Base-by-base conservation (phyloP, 371 early-diverging fungal genomes). In the Mucor irregularis region DNA sequence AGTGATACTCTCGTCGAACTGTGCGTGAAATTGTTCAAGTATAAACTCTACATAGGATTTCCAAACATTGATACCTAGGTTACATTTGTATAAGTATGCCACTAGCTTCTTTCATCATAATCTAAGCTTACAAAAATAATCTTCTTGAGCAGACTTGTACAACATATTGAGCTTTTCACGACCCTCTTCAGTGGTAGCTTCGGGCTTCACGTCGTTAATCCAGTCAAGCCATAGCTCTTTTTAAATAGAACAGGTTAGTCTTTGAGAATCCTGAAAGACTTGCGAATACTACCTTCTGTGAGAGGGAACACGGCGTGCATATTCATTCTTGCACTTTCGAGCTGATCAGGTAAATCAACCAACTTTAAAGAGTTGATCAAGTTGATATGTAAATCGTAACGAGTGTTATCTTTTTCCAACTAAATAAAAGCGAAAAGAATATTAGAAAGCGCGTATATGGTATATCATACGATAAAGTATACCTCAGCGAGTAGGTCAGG, bases 141-240 rank as follows among this genome's bases (percentile, higher is more conserved):
- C 88, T 29, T 72, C 49, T 3, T 66, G 61, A 1, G 87, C 83
- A 51, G 55, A 42, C 4, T 65, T 50, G 46, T 77, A 87, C n/a
- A 86, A 56, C 0, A 39, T 39, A 0, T 74, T 50, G 7, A 89
- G 29, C n/a, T 56, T 67, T 29, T 30, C 31, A 29, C 81, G 73
- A 9, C 69, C 70, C 51, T 74, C 73, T 19, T 56, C 61, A 1
- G 65, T 65, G 14, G 61, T 44, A 2, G 66, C 73, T 22, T 68
- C 48, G 9, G 58, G 60, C 39, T 66, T 75, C 13, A 80, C 74
- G 46, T 86, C 87, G 8, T 82, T 62, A 53, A 87, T 76, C 89
- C 89, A 89, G 47, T 83, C 83, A 19, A 83, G 46, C 87, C 87
- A 89, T 58, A 89, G 42, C 7, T 60, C 88, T 87, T 50, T 43